Evolutionary conservation across 257 asterid species (phyloP).

Genomic region (Capsicum chinense): DNA sequence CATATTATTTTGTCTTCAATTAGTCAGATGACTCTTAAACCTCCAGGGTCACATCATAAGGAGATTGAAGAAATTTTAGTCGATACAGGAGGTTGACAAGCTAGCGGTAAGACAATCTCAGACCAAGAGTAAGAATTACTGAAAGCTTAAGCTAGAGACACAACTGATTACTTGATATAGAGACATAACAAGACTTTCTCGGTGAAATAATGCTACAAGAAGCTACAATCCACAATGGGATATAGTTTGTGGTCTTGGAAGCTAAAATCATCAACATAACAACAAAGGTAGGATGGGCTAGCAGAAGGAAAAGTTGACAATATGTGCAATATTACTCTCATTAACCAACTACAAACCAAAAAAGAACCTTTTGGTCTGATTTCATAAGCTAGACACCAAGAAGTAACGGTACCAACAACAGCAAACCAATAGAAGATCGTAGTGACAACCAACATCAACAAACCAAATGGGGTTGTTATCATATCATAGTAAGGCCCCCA

Average conservation of each 20-base stretch:
- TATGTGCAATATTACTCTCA: neutral
- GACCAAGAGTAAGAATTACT: neutral
- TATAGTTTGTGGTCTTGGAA: too few species aligned
- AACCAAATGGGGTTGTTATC: neutral
- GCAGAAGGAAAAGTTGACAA: neutral
- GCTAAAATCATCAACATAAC: too few species aligned
- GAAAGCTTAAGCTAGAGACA: neutral
- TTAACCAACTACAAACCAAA: neutral
- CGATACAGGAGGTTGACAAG: neutral
- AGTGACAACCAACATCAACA: neutral
- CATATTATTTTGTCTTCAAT: neutral
- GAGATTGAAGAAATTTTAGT: neutral
- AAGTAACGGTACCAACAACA: neutral
- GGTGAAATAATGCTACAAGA: too few species aligned
- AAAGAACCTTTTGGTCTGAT: neutral
- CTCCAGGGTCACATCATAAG: neutral
- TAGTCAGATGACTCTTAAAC: neutral
- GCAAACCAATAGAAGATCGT: neutral
- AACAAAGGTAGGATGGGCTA: neutral
- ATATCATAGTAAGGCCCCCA: neutral
- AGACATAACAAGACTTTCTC: too few species aligned
- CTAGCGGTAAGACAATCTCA: neutral
- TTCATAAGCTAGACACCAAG: neutral
- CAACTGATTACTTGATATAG: too few species aligned
- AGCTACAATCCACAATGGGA: too few species aligned